Base-by-base conservation (phyloP, 805 yeast genomes). In the Sporopachydermia quercuum region DNA sequence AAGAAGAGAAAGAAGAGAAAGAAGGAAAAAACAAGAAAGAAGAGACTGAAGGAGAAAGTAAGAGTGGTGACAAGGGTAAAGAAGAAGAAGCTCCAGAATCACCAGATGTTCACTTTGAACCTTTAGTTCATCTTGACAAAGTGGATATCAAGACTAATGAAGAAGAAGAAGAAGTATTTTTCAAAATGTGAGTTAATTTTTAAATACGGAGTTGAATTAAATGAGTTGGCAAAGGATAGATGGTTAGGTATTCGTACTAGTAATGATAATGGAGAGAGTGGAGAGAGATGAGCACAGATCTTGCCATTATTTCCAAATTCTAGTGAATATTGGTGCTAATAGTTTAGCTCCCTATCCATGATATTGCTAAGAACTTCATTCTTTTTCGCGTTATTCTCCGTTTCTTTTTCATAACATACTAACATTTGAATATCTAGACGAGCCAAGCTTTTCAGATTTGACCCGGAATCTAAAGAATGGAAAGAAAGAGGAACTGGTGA, bases 401-500 rank as follows among this genome's bases (percentile, higher is more conserved):
- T 36, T 37, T 6, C 16, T 42, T 16, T 19, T 19, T 19, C 6
- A 6, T 19, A 13, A 19, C 13, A 6, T 13, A 19, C 6, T 19
- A 13, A 19, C 13, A 30, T 23, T 15, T n/a, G 15, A 30, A 16
- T 15, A 3, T 23, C 8, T 41, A 54, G 59, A 37, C 65, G 98
- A 58, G 96, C 98, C 49, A 91, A 91, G 65, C 70, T 91, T 57
- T 91, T 89, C 71, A 81, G 85, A 64, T 89, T 81, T 68, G 66
- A 64, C 48, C 71, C 76, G 35, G 94, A 85, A 44, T 53, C 77
- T 40, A 79, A 78, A 56, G 97, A 91, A 65, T 91, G 98, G 98
- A 91, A 91, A 63, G 98, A 91, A 71, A 83, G 98, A 70, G 98
- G 98, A 53, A 85, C 96, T 27, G 98, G 98, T 56, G 98, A 91